phyloP scores from a whole-genome alignment of 1,284 basidiomycete genomes.

The Sporisorium iseilematis-ciliati region DNA sequence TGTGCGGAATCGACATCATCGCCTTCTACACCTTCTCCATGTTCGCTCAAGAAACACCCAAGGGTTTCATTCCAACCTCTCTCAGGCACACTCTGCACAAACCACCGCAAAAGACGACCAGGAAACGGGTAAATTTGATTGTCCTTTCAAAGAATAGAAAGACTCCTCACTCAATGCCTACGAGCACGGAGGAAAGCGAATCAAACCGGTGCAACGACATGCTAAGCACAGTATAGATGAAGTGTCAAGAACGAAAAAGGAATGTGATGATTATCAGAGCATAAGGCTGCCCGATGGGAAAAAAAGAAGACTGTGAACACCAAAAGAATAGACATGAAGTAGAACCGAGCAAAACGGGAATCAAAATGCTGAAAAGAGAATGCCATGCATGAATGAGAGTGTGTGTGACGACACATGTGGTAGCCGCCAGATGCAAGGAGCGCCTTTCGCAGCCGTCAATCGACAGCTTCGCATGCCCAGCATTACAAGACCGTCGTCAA shows the following conservation, averaged over 20 bases:
- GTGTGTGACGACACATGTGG: no score
- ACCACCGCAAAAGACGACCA: background rate
- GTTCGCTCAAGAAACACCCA: background rate
- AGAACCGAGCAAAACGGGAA: background rate
- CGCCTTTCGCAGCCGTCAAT: background rate
- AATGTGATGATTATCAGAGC: constrained; percentile 8
- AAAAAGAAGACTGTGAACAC: constrained; percentile 1
- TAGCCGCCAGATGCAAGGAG: no score
- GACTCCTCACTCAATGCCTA: background rate
- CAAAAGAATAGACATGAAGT: constrained; percentile 1
- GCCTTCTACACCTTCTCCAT: background rate
- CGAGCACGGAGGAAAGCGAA: background rate
- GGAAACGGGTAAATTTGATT: constrained; percentile 5
- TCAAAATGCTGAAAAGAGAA: no score
- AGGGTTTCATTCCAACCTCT: no score
- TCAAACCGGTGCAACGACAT: background rate
- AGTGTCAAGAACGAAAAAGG: constrained; percentile 1
- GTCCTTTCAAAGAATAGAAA: background rate
- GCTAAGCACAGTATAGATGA: constrained; percentile 2
- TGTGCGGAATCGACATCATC: background rate
- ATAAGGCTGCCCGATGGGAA: background rate
- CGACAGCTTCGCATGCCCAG: background rate
- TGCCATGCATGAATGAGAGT: no score
- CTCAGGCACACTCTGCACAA: no score
- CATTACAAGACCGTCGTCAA: background rate